These are phyloP conservation scores for Thymus mandschuricus DNA, from an alignment of 257 asterid genomes.

Conservation along the genomic window DNA sequence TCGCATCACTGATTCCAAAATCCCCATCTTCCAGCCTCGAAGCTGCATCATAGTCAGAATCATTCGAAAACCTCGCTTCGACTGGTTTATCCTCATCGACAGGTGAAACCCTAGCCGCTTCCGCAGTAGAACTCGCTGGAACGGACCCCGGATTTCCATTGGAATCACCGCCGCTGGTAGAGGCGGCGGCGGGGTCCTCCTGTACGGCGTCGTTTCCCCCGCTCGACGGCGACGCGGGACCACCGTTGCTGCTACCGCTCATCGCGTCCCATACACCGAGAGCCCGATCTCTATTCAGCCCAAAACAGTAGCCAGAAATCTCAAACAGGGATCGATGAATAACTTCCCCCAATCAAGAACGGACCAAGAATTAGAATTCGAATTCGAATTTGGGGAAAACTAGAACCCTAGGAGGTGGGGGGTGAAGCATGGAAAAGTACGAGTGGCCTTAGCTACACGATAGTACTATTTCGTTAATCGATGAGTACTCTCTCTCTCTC, in stretches of 20 bases:
- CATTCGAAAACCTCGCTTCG: conserved; percentile 24
- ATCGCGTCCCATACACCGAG: conserved; percentile 26
- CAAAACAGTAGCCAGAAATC: conserved; percentile 14
- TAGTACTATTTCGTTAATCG: background rate
- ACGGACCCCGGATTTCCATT: conserved; percentile 11
- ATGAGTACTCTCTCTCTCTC: background rate
- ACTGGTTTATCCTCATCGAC: conserved; percentile 21
- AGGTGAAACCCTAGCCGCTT: conserved; percentile 33
- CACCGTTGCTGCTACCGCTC: conserved; percentile 40
- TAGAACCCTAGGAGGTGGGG: conserved; percentile 26
- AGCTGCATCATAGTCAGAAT: conserved; percentile 20
- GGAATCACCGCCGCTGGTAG: conserved; percentile 32
- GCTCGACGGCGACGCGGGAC: conserved; percentile 29
- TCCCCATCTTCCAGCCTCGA: conserved; percentile 28
- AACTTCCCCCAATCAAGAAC: background rate
- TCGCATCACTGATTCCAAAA: conserved; percentile 15
- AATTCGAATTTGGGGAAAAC: conserved; percentile 5
- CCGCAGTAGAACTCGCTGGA: conserved; percentile 20
- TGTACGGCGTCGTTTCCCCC: conserved; percentile 11
- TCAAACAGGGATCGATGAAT: background rate
- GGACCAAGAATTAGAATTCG: background rate
- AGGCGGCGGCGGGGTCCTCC: conserved; percentile 30
- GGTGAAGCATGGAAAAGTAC: background rate
- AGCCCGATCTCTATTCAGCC: conserved; percentile 26
- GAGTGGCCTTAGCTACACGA: background rate